Conservation (phyloP, 2,329 filamentous ascomycete species). For the Fusarium compactum region DNA sequence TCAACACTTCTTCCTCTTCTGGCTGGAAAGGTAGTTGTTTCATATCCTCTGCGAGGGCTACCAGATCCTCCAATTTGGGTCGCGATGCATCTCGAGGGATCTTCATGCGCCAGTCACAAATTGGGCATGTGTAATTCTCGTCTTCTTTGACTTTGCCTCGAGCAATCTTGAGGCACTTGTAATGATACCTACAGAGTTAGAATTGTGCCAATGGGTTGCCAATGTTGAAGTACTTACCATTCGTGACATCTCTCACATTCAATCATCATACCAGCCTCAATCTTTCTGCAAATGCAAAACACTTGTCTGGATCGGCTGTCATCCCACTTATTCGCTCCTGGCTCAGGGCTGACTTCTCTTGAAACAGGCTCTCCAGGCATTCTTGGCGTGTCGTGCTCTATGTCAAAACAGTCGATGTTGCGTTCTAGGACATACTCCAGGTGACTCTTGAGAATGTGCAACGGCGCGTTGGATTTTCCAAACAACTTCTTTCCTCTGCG, state of each 20-base stretch:
- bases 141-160: slow-evolving; percentile 98
- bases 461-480: slow-evolving; percentile 95
- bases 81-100: slow-evolving; percentile 96
- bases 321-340: slow-evolving; percentile 67
- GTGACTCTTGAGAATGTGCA: slow-evolving; percentile 94
- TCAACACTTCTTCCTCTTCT: slow-evolving; percentile 88
- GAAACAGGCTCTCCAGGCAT: slow-evolving; percentile 93
- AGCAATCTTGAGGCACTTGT: slow-evolving; percentile 97
- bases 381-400: slow-evolving; percentile 84
- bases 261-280: slow-evolving; percentile 99
- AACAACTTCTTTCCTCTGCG: slow-evolving; percentile 97
- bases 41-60: slow-evolving; percentile 87
- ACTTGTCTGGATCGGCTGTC: slow-evolving; percentile 79
- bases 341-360: slow-evolving; percentile 75
- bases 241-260: slow-evolving; percentile 98
- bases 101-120: slow-evolving; percentile 97
- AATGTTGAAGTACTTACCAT: slow-evolving; percentile 74
- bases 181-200: slow-evolving; percentile 79
- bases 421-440: slow-evolving; percentile 93
- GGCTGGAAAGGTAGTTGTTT: slow-evolving; percentile 88
- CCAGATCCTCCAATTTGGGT: slow-evolving; percentile 91
- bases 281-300: slow-evolving; percentile 94
- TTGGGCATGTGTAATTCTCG: slow-evolving; percentile 97
- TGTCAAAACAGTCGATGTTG: slow-evolving; percentile 92
- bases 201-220: not conserved